Base-by-base conservation (phyloP, 805 yeast genomes). In the Candida pini region DNA sequence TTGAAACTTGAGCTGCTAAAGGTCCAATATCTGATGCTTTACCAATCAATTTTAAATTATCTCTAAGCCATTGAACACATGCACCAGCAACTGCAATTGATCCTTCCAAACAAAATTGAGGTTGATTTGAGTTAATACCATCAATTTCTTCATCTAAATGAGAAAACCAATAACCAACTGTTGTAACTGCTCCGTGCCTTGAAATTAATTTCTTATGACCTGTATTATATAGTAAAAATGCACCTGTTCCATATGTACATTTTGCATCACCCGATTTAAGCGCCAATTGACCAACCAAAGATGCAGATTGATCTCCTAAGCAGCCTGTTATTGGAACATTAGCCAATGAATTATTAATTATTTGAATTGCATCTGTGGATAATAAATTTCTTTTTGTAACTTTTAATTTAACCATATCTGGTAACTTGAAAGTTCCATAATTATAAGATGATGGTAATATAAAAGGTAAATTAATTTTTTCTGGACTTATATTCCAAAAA, bases 41-140 rank as follows among this genome's bases (percentile, higher is more conserved):
- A 48, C 77, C 78, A 48, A 89, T 84, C 52, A 89, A 64, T 46
- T 83, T 81, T 63, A 89, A 72, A 64, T 88, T 88, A 62, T 89
- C 96, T 54, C 95, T 72, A 48, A 90, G 71, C 96, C 96, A 89
- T 63, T 86, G 95, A 45, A 89, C 86, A 48, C 83, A 84, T 8
- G 95, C 79, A 20, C 97, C 97, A 16, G 96, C 96, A 35, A 88
- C 97, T 3, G 97, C 94, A 51, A 90, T 85, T 6, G 96, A 87
- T 34, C 97, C 97, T 63, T 89, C 97, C 34, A 89, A 66, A 9
- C 96, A 96, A 61, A 76, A 89, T 45, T 82, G 87, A 5, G 96
- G 95, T 48, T 70, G 58, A 2, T 62, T 60, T 38, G 61, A 60
- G 9, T 51, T 53, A 26, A 51, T 56, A 8, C 63, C 63, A 34